Percentiles rank a stretch among this genome's conserved stretches.
Conservation (phyloP, 2,329 filamentous ascomycete genomes). For the Dactylellina drechsleri region DNA sequence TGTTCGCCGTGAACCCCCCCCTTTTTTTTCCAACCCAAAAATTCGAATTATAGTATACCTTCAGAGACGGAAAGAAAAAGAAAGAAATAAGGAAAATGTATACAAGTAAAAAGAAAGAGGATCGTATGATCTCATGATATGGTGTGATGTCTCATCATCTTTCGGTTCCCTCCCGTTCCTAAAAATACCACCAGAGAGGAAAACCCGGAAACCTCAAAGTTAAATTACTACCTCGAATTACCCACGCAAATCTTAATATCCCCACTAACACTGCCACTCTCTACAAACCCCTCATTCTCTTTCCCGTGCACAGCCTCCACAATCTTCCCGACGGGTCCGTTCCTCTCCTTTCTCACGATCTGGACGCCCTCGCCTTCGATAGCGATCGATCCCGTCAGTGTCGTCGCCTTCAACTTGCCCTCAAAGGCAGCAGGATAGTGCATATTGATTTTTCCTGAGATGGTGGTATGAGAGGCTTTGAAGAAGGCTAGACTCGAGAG, state of each 20-base stretch:
- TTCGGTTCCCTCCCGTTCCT: not conserved
- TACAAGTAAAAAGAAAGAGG: constrained; percentile 27
- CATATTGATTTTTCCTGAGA: constrained; percentile 34
- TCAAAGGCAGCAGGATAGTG: constrained; percentile 47
- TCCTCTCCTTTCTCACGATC: constrained; percentile 29
- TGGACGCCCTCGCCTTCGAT: constrained; percentile 31
- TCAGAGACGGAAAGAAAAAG: constrained; percentile 6
- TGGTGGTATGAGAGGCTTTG: constrained; percentile 34
- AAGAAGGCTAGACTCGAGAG: constrained; percentile 39
- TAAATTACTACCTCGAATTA: constrained; percentile 25
- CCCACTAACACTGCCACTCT: constrained; percentile 43
- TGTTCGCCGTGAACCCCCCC: constrained; percentile 42
- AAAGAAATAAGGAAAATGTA: constrained; percentile 27
- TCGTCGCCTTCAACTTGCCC: constrained; percentile 30
- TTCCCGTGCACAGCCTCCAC: constrained; percentile 49
- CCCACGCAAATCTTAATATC: constrained; percentile 49
- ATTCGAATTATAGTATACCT: constrained; percentile 21
- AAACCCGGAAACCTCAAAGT: not conserved
- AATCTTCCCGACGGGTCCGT: constrained; percentile 37
- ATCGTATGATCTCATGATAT: constrained; percentile 2
- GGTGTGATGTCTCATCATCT: not conserved
- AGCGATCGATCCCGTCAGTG: constrained; percentile 34
- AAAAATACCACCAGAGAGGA: constrained; percentile 1
- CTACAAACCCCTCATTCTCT: constrained; percentile 23
- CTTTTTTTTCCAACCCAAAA: constrained; percentile 12